Conservation (phyloP, 2,329 filamentous ascomycete genomes). For the Botryotinia convoluta region DNA sequence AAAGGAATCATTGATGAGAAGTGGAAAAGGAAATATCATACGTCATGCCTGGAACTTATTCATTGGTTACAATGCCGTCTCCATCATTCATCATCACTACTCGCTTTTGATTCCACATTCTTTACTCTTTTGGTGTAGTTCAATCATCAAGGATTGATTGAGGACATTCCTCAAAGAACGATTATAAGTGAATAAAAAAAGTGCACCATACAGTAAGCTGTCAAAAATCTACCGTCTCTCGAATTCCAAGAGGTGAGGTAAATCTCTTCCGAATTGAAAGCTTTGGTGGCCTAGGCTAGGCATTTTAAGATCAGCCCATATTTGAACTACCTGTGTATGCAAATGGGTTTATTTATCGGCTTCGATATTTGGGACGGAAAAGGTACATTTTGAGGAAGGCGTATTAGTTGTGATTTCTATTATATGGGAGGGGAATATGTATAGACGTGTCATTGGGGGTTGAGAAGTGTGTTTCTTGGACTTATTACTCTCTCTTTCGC, state of each 20-base stretch:
- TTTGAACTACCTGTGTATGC: not conserved
- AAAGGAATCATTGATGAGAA: not conserved
- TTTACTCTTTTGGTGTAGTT: not conserved
- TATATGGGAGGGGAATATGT: too few relatives aligned
- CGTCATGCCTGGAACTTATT: rapidly evolving
- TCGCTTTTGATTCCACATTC: not conserved
- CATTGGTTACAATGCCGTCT: not conserved
- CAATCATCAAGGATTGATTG: not conserved
- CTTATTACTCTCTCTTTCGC: not conserved
- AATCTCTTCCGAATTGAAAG: not conserved
- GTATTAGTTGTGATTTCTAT: not conserved
- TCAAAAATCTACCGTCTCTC: not conserved
- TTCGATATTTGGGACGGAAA: not conserved
- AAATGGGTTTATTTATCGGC: not conserved
- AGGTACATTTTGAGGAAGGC: not conserved
- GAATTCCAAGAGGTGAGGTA: not conserved
- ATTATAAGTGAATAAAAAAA: not conserved
- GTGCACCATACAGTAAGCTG: not conserved
- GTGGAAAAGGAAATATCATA: not conserved
- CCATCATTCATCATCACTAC: not conserved
- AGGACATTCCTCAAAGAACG: rapidly evolving
- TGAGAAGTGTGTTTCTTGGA: not conserved
- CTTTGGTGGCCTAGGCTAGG: not conserved
- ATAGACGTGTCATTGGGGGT: not conserved
- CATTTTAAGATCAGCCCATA: too few relatives aligned